Evolutionary conservation across 441 rosid genomes (phyloP).

Genomic region (Corymbia citriodora): DNA sequence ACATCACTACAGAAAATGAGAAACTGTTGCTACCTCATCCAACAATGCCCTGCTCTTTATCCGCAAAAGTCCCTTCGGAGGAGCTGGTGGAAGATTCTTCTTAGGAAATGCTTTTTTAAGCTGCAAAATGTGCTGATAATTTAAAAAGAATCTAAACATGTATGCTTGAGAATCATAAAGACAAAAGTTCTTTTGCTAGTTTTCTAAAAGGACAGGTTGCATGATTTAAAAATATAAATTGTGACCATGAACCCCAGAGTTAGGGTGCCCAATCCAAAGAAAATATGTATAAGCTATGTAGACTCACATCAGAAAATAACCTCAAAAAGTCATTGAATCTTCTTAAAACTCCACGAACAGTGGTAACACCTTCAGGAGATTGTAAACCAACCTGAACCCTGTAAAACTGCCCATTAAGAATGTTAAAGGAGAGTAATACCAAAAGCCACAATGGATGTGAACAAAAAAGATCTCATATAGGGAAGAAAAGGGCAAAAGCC

Average conservation of each 20-base stretch:
- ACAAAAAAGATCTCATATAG: background rate
- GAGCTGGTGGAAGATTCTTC: conserved; percentile 11
- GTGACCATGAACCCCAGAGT: background rate
- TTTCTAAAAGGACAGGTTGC: background rate
- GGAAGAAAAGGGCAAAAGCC: background rate
- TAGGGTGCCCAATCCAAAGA: background rate
- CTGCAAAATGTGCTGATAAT: conserved; percentile 1
- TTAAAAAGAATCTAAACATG: background rate
- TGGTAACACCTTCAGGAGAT: conserved; percentile 87
- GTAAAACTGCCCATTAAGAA: conserved; percentile 90
- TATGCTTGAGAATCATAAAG: background rate
- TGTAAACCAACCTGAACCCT: conserved; percentile 96
- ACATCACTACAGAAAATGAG: background rate
- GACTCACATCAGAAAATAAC: conserved; percentile 79
- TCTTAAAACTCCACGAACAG: conserved; percentile 65
- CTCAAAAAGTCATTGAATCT: conserved; percentile 92
- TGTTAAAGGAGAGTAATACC: conserved; percentile 27
- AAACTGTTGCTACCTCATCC: conserved; percentile 8
- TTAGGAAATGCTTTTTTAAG: conserved; percentile 14
- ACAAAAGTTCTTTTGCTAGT: background rate
- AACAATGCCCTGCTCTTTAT: conserved; percentile 16
- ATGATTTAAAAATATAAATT: background rate
- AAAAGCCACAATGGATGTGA: background rate
- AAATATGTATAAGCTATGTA: background rate
- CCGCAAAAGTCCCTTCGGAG: conserved; percentile 15